phyloP scores from a whole-genome alignment of 1,139 yeast genomes.

The Saccharomyces pastorianus region DNA sequence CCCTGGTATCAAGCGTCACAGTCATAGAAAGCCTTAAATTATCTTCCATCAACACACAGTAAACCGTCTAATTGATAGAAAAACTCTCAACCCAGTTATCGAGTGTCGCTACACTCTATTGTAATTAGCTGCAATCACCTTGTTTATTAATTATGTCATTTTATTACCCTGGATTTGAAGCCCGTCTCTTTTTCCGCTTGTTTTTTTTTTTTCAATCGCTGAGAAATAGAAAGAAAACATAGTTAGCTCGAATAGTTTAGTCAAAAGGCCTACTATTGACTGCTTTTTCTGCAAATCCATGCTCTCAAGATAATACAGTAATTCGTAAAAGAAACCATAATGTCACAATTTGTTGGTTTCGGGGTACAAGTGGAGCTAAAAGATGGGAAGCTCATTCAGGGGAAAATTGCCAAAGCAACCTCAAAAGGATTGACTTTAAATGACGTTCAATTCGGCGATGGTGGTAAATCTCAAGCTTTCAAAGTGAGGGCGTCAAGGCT shows the following conservation, averaged over 20 bases:
- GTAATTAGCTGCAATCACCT: not conserved
- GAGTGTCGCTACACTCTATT: not conserved
- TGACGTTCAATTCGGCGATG: conserved; percentile 29
- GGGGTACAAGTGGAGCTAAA: conserved; percentile 31
- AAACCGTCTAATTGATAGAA: not conserved
- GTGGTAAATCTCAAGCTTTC: conserved; percentile 31
- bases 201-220: not conserved
- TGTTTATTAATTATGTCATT: not conserved
- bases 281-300: not conserved
- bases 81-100: too few species aligned
- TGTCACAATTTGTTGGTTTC: conserved; percentile 30
- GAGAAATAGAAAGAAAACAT: not conserved
- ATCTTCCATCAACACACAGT: not conserved
- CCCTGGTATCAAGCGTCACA: not conserved
- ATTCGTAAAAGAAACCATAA: conserved; percentile 1
- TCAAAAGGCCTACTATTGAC: not conserved
- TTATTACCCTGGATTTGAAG: not conserved
- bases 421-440: conserved; percentile 28
- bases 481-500: conserved; percentile 31
- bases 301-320: not conserved
- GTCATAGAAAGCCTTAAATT: not conserved
- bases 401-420: conserved; percentile 29
- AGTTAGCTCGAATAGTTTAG: not conserved
- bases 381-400: conserved; percentile 30
- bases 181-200: not conserved